Evolutionary conservation across 1,284 basidiomycete genomes (phyloP).

Genomic region (Puccinia polysora): DNA sequence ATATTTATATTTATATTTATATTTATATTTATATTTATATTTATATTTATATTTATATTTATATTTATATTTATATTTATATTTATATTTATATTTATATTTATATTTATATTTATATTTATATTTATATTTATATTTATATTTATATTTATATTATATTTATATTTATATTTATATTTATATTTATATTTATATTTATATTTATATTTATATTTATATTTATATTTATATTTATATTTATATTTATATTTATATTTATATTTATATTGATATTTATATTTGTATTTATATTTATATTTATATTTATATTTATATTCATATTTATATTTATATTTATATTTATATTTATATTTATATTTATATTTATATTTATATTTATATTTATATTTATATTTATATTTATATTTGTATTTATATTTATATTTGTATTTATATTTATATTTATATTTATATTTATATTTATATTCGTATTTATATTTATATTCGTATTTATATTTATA

Average conservation of each 20-base stretch:
- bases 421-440: too few species aligned
- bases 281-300: too few species aligned
- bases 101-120: neutral
- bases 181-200: neutral
- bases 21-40: too few species aligned
- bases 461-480: too few species aligned
- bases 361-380: neutral
- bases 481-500: too few species aligned
- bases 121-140: conserved; percentile 3
- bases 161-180: neutral
- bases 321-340: neutral
- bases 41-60: neutral
- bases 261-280: too few species aligned
- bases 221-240: neutral
- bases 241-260: conserved; percentile 3
- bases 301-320: too few species aligned
- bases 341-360: neutral
- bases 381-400: neutral
- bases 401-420: too few species aligned
- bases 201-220: neutral
- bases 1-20: too few species aligned
- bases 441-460: too few species aligned
- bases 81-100: conserved; percentile 1
- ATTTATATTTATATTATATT: neutral
- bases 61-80: neutral